Percentiles rank a stretch among this genome's conserved stretches.
Evolutionary conservation across 495 filamentous ascomycete species (phyloP).

Genomic region (Penicillium odoratum): DNA sequence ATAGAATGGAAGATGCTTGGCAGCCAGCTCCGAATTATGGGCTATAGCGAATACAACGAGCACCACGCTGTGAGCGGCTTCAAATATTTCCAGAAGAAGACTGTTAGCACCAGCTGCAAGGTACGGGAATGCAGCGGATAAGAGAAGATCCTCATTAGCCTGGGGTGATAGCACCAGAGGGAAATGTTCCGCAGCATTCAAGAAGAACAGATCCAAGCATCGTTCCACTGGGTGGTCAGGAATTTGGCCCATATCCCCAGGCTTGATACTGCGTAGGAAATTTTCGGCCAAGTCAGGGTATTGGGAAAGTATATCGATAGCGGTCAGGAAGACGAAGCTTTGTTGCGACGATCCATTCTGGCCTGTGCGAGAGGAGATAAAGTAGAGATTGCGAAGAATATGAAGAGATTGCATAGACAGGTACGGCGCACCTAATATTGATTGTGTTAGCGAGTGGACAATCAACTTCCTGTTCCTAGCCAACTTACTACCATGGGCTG

Average conservation of each 20-base stretch:
- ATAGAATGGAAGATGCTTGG: slow-evolving; percentile 79
- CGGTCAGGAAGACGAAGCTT: slow-evolving; percentile 79
- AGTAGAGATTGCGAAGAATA: slow-evolving; percentile 80
- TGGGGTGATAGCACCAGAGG: slow-evolving; percentile 64
- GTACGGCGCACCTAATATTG: slow-evolving; percentile 56
- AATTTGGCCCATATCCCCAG: slow-evolving; percentile 58
- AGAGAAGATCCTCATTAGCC: slow-evolving; percentile 69
- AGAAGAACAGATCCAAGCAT: slow-evolving; percentile 84
- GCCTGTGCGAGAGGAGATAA: slow-evolving; percentile 78
- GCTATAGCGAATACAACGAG: slow-evolving; percentile 82
- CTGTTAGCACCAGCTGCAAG: slow-evolving; percentile 64
- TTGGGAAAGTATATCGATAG: slow-evolving; percentile 82
- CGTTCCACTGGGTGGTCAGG: slow-evolving; percentile 75
- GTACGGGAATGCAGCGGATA: slow-evolving; percentile 75
- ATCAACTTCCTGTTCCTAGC: neutral
- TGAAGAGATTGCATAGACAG: slow-evolving; percentile 76
- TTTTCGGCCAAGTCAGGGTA: slow-evolving; percentile 68
- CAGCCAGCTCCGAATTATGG: slow-evolving; percentile 68
- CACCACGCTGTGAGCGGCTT: slow-evolving; percentile 85
- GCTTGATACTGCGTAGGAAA: slow-evolving; percentile 67
- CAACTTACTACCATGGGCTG: slow-evolving; percentile 54
- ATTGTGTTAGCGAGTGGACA: neutral
- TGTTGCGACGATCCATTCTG: slow-evolving; percentile 75
- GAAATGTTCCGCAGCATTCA: slow-evolving; percentile 88
- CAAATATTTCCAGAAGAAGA: slow-evolving; percentile 75